Conservation (phyloP, 1,284 basidiomycete genomes). For the Inonotus obliquus region DNA sequence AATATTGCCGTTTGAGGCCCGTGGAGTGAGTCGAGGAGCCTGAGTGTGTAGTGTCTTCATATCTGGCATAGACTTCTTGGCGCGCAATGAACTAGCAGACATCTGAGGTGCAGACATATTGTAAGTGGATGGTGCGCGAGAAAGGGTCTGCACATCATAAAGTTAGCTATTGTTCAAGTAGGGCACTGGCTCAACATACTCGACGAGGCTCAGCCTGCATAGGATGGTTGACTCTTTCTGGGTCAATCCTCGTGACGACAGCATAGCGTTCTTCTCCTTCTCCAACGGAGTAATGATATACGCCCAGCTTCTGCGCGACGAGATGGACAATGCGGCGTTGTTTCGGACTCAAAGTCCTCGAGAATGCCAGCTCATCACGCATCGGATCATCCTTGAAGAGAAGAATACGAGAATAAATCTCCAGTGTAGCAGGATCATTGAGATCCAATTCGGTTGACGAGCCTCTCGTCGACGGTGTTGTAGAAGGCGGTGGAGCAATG, state of each 20-base stretch:
- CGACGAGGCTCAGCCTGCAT: constrained; percentile 18
- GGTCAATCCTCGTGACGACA: constrained; percentile 85
- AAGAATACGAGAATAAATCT: constrained; percentile 95
- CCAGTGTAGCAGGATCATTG: constrained; percentile 92
- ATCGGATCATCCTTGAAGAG: constrained; percentile 98
- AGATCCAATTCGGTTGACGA: constrained; percentile 78
- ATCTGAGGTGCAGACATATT: constrained; percentile 44
- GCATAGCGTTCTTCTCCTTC: constrained; percentile 92
- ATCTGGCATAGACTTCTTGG: constrained; percentile 96
- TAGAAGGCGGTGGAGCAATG: constrained; percentile 42
- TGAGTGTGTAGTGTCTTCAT: constrained; percentile 82
- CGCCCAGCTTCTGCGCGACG: constrained; percentile 91
- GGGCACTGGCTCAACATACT: constrained; percentile 17
- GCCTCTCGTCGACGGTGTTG: constrained; percentile 53
- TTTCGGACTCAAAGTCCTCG: constrained; percentile 76
- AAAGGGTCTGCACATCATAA: constrained; percentile 53
- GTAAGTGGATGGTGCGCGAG: constrained; percentile 71
- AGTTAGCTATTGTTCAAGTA: constrained; percentile 27
- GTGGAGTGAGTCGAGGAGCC: constrained; percentile 73
- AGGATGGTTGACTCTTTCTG: constrained; percentile 54
- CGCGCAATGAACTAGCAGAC: constrained; percentile 58
- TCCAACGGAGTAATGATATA: constrained; percentile 92
- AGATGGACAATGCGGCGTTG: constrained; percentile 93
- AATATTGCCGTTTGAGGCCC: constrained; percentile 87
- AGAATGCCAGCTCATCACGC: constrained; percentile 96